Base-by-base conservation (phyloP, 148 eudicot genomes). In the Diospyros lotus region DNA sequence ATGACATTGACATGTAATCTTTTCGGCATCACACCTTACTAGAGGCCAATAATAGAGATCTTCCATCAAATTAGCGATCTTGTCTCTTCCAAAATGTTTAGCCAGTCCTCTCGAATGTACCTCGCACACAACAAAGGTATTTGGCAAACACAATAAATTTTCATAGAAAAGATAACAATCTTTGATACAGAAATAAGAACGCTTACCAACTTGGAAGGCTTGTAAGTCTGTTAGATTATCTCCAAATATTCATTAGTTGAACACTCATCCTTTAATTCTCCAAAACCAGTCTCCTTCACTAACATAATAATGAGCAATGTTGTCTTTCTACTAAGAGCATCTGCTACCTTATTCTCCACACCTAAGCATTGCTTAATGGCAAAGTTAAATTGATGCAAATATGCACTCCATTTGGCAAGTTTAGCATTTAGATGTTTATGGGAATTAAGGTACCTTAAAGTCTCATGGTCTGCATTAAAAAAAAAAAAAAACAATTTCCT, bases 401-500 rank as follows among this genome's bases (percentile, higher is more conserved):
- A 78, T 0, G 44, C 45, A 15, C 11, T 43, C 76, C 76, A 72
- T 14, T 28, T 50, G 1, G 72, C 76, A 64, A 66, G 76, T 14
- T 10, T 48, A 28, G 4, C 6, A 28, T 11, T 72, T 4, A 58
- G 12, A 6, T 78, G 42, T 3, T 39, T 64, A 18, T 58, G 70
- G 18, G 63, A 41, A n/a, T 77, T 56, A 2, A 58, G 11, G 38
- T 51, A 58, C 12, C 59, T 58, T 0, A 76, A 6, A n/a, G 50
- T 59, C 15, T 76, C 14, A 3, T 77, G 80, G 44, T 77, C 55
- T n/a, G 71, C 9, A 15, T 71, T 52, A 5, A 71, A 3, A 17
- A 64, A 2, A 17, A 64, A 2, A 28, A 28, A 28, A 28, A 28
- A 28, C 28, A 28, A 28, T 0, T 28, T 28, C 28, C 28, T 28